Evolutionary conservation across 768 basidiomycete genomes (phyloP).

Genomic region (Mycena filopes): DNA sequence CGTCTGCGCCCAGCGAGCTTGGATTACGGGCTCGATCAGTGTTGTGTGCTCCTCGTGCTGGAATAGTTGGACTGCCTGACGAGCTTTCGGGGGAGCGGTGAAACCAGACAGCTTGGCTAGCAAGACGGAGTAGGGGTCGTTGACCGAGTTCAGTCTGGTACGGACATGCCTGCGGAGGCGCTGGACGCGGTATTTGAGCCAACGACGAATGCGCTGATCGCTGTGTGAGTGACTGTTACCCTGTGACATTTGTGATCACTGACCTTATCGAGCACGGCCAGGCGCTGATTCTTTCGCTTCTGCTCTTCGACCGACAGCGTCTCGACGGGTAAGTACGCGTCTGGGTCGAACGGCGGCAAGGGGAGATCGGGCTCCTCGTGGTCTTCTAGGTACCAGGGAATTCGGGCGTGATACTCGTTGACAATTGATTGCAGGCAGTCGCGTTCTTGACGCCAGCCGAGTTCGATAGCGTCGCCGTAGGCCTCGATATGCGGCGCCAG

Average conservation of each 20-base stretch:
- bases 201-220: no score
- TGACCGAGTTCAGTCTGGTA: no score
- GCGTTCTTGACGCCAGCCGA: not conserved
- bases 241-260: no score
- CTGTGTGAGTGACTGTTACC: no score
- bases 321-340: no score
- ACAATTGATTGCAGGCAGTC: not conserved
- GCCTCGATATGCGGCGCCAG: not conserved
- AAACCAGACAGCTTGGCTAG: not conserved
- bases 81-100: not conserved
- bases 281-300: no score
- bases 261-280: no score
- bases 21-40: not conserved
- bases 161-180: no score
- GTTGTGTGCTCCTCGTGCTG: not conserved
- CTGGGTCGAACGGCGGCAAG: no score
- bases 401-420: not conserved
- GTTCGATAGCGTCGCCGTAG: not conserved
- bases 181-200: no score
- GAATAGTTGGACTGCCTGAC: not conserved
- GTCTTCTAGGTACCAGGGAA: not conserved
- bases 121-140: no score
- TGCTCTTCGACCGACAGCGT: no score
- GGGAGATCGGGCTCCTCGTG: not conserved
- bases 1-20: not conserved